Base-by-base conservation (phyloP, 2,329 filamentous ascomycete species). In the Aspergillus sergii region DNA sequence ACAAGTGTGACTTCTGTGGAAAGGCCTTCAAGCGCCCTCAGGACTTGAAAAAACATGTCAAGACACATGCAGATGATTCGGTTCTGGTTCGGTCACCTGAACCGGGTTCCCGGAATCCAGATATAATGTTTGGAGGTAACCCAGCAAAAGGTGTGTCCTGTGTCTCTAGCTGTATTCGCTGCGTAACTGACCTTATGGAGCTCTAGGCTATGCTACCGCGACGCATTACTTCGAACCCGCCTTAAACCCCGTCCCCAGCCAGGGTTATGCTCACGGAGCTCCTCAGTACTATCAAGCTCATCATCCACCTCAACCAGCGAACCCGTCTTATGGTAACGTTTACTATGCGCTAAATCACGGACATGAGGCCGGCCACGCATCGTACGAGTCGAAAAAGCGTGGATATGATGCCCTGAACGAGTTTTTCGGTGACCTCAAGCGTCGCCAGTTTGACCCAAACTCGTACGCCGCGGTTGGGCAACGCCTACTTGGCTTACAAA, bases 11-110 rank as follows among this genome's bases (percentile, higher is more conserved):
- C 77, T 96, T 97, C 81, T 99, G 95, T 76, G 93, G 93, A 76
- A 99, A 99, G 84, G 94, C 94, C 1, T 99, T 99, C 86, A 99
- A 99, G 88, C 91, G 95, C 39, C 95, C 95, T 2, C 95, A 99
- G 82, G 95, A 99, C 83, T 80, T 99, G 73, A 98, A 99, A 88
- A 99, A 99, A 84, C 95, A 99, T 78, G 93, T 98, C 80, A 99
- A 98, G 89, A 98, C 94, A 5, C 94, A 98, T 76, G 94, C 94
- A 72, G 94, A 98, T 75, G 94, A 97, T 80, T 96, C 93, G 48
- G 92, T 96, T 46, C 83, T 88, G 66, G 83, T 88, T 65, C 84
- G 86, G 71, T 89, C 87, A 51, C 88, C 88, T 4, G 86, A 88
- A 71, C 85, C 87, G 30, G 84, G 84, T 70, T 73, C 80, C 66